Evolutionary conservation across 2,329 filamentous ascomycete species (phyloP).

Genomic region (Colletotrichum eremochloae): DNA sequence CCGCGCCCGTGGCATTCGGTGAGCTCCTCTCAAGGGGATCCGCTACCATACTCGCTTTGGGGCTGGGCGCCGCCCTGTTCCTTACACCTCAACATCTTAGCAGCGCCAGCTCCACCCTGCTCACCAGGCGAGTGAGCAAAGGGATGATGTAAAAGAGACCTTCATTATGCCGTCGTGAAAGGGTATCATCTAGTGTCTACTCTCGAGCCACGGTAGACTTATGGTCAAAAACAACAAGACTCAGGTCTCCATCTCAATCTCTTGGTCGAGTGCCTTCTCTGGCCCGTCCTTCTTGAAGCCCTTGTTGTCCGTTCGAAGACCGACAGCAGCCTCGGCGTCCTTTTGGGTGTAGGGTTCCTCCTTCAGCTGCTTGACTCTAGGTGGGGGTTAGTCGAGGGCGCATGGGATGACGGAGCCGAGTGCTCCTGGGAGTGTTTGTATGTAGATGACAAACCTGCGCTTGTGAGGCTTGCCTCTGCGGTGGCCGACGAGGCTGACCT

Average conservation of each 20-base stretch:
- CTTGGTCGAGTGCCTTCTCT: conserved; percentile 47
- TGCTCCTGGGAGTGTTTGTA: background rate
- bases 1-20: conserved; percentile 61
- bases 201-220: conserved; percentile 18
- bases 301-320: conserved; percentile 78
- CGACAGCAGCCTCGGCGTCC: conserved; percentile 84
- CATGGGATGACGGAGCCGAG: background rate
- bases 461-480: conserved; percentile 93
- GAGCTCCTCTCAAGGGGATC: background rate
- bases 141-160: conserved; percentile 12
- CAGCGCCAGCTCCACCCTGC: background rate
- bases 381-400: conserved; percentile 18
- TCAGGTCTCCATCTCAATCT: conserved; percentile 55
- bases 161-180: conserved; percentile 30
- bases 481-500: conserved; percentile 81
- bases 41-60: background rate
- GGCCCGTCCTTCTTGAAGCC: conserved; percentile 48
- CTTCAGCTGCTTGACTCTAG: conserved; percentile 82
- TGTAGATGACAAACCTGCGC: conserved; percentile 72
- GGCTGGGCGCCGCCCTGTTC: background rate
- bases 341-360: conserved; percentile 90
- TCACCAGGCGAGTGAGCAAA: background rate
- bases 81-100: background rate
- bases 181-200: conserved; percentile 38
- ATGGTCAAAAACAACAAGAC: background rate